These are phyloP conservation scores for Aspergillus transmontanensis DNA, from an alignment of 2,329 filamentous ascomycete genomes.

Conservation along the genomic window DNA sequence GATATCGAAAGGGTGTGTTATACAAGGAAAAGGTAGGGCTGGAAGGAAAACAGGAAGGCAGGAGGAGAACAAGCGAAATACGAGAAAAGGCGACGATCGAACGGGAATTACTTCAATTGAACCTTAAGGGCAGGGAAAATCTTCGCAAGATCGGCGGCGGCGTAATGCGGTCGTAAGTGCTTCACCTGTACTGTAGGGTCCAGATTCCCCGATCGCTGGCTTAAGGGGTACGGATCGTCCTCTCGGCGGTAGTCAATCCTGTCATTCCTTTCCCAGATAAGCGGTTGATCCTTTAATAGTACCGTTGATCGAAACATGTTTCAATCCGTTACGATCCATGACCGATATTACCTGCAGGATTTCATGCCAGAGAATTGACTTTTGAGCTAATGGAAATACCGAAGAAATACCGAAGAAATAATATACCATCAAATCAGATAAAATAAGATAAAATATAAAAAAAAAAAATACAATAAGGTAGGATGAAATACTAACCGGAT, in stretches of 20 bases:
- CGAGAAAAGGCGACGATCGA: background rate
- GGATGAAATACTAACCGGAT: too few species aligned
- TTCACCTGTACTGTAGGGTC: background rate
- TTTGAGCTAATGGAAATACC: background rate
- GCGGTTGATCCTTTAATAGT: background rate
- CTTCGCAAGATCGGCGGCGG: slow-evolving; percentile 1
- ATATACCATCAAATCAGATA: too few species aligned
- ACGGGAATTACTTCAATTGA: background rate
- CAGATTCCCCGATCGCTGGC: background rate
- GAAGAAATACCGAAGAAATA: too few species aligned
- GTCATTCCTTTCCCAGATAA: background rate
- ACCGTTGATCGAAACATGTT: background rate
- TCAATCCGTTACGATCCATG: background rate
- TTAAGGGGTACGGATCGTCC: background rate
- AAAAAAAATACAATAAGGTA: too few species aligned
- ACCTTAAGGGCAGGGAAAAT: background rate
- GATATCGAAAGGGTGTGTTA: background rate
- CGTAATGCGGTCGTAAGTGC: slow-evolving; percentile 2
- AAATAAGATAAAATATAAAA: too few species aligned
- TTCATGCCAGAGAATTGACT: background rate
- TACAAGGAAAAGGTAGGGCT: background rate
- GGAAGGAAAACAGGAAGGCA: background rate
- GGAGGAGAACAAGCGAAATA: background rate
- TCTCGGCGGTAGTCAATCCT: background rate
- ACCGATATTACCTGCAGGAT: background rate